Evolutionary conservation across 306 rosid species (phyloP).

Genomic region (Rosa multiflora): DNA sequence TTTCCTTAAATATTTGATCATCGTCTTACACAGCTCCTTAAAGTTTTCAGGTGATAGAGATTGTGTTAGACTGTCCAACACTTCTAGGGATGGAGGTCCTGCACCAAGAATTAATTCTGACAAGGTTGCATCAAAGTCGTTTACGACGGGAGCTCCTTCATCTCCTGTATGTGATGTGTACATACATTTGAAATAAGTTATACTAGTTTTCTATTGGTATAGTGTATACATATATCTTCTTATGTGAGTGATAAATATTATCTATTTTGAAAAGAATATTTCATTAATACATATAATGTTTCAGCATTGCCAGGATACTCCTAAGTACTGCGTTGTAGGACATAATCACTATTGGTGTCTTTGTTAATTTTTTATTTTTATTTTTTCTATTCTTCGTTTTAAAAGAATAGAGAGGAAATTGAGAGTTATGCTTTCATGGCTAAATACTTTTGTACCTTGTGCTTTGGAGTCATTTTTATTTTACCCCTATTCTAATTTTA

Average conservation of each 20-base stretch:
- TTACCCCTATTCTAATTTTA: neutral
- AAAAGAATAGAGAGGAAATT: neutral
- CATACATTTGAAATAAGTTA: conserved; percentile 18
- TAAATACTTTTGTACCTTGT: neutral
- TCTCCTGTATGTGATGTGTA: conserved; percentile 61
- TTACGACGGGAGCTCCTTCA: conserved; percentile 65
- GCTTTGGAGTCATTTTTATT: neutral
- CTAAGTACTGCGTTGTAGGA: neutral
- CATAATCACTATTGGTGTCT: neutral
- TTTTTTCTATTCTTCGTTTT: neutral
- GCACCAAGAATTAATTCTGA: conserved; percentile 26
- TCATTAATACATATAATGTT: neutral
- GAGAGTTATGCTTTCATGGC: neutral
- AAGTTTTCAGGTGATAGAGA: conserved; percentile 45
- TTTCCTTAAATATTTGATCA: neutral
- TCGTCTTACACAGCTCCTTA: conserved; percentile 19
- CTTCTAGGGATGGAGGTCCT: conserved; percentile 39
- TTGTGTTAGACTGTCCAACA: conserved; percentile 25
- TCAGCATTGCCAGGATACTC: neutral
- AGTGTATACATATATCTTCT: neutral
- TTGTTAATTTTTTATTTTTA: neutral
- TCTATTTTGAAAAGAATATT: neutral
- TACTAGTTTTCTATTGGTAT: neutral
- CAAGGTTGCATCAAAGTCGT: conserved; percentile 33
- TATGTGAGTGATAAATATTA: neutral